These are phyloP conservation scores for Penicillium sp. DNA, from an alignment of 2,329 filamentous ascomycete genomes.

Conservation along the genomic window DNA sequence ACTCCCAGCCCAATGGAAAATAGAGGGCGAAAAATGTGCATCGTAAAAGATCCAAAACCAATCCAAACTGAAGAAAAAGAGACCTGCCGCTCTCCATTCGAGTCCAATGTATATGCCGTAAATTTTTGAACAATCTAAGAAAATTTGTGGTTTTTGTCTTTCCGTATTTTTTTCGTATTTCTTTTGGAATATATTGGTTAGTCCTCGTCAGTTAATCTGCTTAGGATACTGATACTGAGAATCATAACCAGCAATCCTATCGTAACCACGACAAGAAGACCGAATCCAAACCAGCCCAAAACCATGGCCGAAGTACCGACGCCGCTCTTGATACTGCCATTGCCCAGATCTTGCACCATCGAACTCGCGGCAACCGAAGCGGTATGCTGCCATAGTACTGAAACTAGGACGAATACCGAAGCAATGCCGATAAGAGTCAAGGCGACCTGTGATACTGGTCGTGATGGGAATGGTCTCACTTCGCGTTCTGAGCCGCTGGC, in stretches of 20 bases:
- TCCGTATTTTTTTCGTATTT: background rate
- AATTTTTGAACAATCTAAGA: background rate
- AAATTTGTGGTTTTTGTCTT: background rate
- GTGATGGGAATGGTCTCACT: slow-evolving; percentile 88
- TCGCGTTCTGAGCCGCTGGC: slow-evolving; percentile 77
- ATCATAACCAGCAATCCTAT: slow-evolving; percentile 96
- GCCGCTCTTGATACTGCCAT: slow-evolving; percentile 79
- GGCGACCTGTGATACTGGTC: slow-evolving; percentile 87
- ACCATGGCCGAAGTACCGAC: slow-evolving; percentile 96
- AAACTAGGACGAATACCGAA: slow-evolving; percentile 63
- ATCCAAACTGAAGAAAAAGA: background rate
- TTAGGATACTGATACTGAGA: slow-evolving; percentile 78
- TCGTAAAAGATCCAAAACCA: background rate
- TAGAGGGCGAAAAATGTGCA: background rate
- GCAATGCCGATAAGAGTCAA: slow-evolving; percentile 82
- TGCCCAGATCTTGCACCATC: slow-evolving; percentile 87
- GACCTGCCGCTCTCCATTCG: background rate
- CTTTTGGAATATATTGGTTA: slow-evolving; percentile 3
- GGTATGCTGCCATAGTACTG: slow-evolving; percentile 67
- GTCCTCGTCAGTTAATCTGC: slow-evolving; percentile 51
- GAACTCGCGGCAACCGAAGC: slow-evolving; percentile 92
- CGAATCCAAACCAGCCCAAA: slow-evolving; percentile 95
- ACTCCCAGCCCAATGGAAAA: background rate
- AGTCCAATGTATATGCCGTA: background rate
- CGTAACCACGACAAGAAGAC: slow-evolving; percentile 87